phyloP scores from a whole-genome alignment of 2,329 filamentous ascomycete genomes.

The Nemania sp. region DNA sequence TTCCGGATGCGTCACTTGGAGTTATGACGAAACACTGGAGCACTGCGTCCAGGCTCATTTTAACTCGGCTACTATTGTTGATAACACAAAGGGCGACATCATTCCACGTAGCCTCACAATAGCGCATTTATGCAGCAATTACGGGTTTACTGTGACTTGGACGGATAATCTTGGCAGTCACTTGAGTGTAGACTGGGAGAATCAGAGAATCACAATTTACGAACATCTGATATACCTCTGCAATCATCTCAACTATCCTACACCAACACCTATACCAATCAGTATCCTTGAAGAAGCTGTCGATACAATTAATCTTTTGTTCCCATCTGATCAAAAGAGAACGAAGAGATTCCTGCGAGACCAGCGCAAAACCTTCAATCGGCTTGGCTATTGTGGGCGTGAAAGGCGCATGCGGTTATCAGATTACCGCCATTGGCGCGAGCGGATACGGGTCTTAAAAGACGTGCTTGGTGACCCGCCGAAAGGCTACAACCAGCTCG shows the following conservation, averaged over 20 bases:
- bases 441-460: background rate
- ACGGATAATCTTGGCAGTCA: background rate
- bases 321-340: background rate
- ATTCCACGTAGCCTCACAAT: background rate
- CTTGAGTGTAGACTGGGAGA: background rate
- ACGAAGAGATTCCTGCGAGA: background rate
- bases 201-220: constrained; percentile 7
- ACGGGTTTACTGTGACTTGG: background rate
- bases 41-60: background rate
- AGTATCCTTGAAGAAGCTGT: constrained; percentile 4
- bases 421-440: background rate
- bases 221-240: constrained; percentile 9
- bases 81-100: background rate
- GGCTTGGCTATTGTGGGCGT: background rate
- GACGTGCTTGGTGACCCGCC: background rate
- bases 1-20: background rate
- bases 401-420: background rate
- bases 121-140: background rate
- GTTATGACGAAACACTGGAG: background rate
- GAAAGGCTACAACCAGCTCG: background rate
- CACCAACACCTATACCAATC: background rate
- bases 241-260: background rate
- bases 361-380: background rate
- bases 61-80: background rate
- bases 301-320: constrained; percentile 6